Evolutionary conservation across 306 rosid species (phyloP), one percentile per base, ranked within the genome.

Genomic region (Abrus pulchellus): DNA sequence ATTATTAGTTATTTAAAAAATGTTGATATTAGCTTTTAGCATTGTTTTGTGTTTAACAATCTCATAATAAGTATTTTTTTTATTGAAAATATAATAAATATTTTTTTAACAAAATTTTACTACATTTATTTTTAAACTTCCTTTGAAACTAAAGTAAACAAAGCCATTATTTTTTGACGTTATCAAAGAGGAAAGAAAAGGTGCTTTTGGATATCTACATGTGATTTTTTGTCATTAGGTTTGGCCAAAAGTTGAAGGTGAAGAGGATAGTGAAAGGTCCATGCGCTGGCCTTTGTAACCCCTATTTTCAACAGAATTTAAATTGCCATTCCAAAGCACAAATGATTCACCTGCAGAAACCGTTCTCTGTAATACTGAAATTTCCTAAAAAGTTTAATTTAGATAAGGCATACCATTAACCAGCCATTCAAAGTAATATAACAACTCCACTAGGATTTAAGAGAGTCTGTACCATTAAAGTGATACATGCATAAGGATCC

Each of bases 231-330:
- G 68, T 72, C 64, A 49, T 45, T 29, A 72, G 34, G 27, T 5
- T 56, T 55, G 52, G 33, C 43, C 80, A 61, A 63, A 64, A 14
- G 54, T 56, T 76, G 72, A 75, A 49, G 2, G 47, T 80, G 72
- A 14, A 65, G 11, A 64, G 47, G 62, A 62, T 50, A 11, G 50
- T 76, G 29, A 85, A 59, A 61, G 67, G 50, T 62, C 45, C 13
- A 72, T 38, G 66, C 82, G 57, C 64, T 2, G 28, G 14, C 7
- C 65, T 55, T 33, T 65, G 69, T 20, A 20, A 20, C 20, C 20
- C 20, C 20, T 20, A 11, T 64, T 36, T 49, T 72, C 12, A 62
- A 48, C 32, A 55, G 7, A 55, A 12, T 29, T 65, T 34, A 64
- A 61, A 40, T 56, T 41, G 34, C 28, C 40, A 45, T 54, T 53